Evolutionary conservation across 1,139 yeast species (phyloP).

Genomic region (Saccharomyces uvarum): DNA sequence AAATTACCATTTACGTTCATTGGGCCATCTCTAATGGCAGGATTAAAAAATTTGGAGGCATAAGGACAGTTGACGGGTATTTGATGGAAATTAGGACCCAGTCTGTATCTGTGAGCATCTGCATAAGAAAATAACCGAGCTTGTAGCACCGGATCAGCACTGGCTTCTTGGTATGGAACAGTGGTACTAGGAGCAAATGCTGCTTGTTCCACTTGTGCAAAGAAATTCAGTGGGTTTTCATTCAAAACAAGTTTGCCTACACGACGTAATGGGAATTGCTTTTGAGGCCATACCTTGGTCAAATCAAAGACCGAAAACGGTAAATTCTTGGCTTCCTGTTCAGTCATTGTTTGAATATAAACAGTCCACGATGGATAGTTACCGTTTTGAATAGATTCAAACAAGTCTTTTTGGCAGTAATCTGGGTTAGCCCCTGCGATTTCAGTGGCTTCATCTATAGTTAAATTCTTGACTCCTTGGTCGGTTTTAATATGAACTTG

Average conservation of each 20-base stretch:
- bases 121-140: slow-evolving; percentile 52
- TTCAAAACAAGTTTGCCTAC: slow-evolving; percentile 49
- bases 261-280: slow-evolving; percentile 49
- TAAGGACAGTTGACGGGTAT: slow-evolving; percentile 63
- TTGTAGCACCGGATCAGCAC: slow-evolving; percentile 55
- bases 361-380: slow-evolving; percentile 57
- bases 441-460: slow-evolving; percentile 50
- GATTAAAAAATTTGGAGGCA: slow-evolving; percentile 45
- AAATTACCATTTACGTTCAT: slow-evolving; percentile 80
- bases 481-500: slow-evolving; percentile 57
- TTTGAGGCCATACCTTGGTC: slow-evolving; percentile 59
- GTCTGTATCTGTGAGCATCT: slow-evolving; percentile 55
- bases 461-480: slow-evolving; percentile 52
- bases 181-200: slow-evolving; percentile 54
- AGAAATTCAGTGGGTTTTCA: slow-evolving; percentile 50
- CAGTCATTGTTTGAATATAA: slow-evolving; percentile 62
- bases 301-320: slow-evolving; percentile 62
- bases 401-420: slow-evolving; percentile 55
- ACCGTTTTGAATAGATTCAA: slow-evolving; percentile 53
- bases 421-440: slow-evolving; percentile 60
- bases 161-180: slow-evolving; percentile 52
- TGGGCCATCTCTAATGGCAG: slow-evolving; percentile 78
- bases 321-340: slow-evolving; percentile 51
- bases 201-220: slow-evolving; percentile 53
- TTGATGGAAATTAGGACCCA: slow-evolving; percentile 57